Evolutionary conservation across 1,139 yeast genomes (phyloP), one percentile per base, ranked within the genome.

Genomic region (Geotrichum histeridarum): DNA sequence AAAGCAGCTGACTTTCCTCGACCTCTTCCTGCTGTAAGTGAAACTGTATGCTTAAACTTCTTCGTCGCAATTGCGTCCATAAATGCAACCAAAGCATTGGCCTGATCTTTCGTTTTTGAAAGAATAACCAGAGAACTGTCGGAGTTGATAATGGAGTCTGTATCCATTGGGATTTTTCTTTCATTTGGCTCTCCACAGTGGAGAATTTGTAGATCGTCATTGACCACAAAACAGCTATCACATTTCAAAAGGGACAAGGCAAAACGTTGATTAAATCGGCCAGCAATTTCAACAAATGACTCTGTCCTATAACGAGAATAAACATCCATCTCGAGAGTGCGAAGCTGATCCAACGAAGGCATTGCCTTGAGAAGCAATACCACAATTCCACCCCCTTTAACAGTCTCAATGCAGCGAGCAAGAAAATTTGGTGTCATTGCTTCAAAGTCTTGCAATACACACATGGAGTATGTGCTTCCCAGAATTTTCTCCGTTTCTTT

Each of bases 1-100:
- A 93, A 78, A 1, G 99, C 98, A 9, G 99, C 99, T 59, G 99
- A 93, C 69, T 93, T 93, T 77, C 99, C 99, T 67, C 99, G 84
- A 74, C 99, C 99, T 81, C 99, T 87, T 31, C 98, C 98, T 1
- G 99, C 99, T 15, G 99, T 93, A 54, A 93, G 75, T 0, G 99
- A 82, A 11, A 93, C 98, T 0, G 99, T 93, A 49, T 85, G 84
- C 63, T 84, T 80, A 61, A 93, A 77, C 1, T 91, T 80, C 68
- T 93, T 93, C 67, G 91, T 98, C 2, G 96, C 84, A 54, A 93
- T 90, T 4, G 95, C 94, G 69, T 93, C 98, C 54, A 93, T 83
- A 64, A 93, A 93, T 2, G 95, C 87, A 63, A 91, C 76, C 53
- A 94, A 81, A 1, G 99, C 97, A 69, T 89, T 95, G 0, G 98